phyloP scores from a whole-genome alignment of 2,329 filamentous ascomycete genomes.

The Penicillium vulpinum region DNA sequence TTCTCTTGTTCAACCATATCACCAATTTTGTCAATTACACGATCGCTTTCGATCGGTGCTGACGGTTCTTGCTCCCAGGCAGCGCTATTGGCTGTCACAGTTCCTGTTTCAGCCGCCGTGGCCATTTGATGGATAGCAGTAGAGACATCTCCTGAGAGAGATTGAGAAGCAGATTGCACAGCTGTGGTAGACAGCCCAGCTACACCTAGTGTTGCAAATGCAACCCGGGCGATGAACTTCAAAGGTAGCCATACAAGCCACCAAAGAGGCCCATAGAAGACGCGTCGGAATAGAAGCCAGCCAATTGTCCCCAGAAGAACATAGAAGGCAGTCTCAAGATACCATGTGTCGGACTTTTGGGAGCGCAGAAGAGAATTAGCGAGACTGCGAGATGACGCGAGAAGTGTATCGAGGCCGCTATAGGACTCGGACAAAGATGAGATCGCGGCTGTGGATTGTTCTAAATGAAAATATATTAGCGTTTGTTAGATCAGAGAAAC shows the following conservation, averaged over 20 bases:
- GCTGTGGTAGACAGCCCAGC: slow-evolving; percentile 44
- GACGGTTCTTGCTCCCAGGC: slow-evolving; percentile 24
- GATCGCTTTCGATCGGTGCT: slow-evolving; percentile 30
- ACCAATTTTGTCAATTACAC: slow-evolving; percentile 45
- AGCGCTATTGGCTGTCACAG: slow-evolving; percentile 14
- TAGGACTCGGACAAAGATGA: slow-evolving; percentile 79
- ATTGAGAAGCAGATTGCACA: slow-evolving; percentile 24
- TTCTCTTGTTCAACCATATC: slow-evolving; percentile 38
- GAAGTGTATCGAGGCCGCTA: slow-evolving; percentile 71
- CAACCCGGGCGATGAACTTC: slow-evolving; percentile 63
- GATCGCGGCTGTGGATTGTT: slow-evolving; percentile 80
- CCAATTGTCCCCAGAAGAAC: slow-evolving; percentile 72
- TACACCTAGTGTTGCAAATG: slow-evolving; percentile 57
- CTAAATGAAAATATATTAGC: slow-evolving; percentile 31
- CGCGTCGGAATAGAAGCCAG: slow-evolving; percentile 83
- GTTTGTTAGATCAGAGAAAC: neutral
- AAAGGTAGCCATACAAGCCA: slow-evolving; percentile 84
- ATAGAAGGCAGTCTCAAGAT: slow-evolving; percentile 86
- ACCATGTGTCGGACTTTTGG: slow-evolving; percentile 98
- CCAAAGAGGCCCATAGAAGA: slow-evolving; percentile 86
- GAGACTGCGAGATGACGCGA: slow-evolving; percentile 72
- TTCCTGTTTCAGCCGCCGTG: slow-evolving; percentile 16
- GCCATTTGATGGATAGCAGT: slow-evolving; percentile 25
- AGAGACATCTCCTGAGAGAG: slow-evolving; percentile 22
- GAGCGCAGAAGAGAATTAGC: slow-evolving; percentile 77